A percentile compares a stretch with the other conserved stretches of the same genome.
phyloP scores from a whole-genome alignment of 1,139 yeast genomes.

The Magnusiomyces sp. region DNA sequence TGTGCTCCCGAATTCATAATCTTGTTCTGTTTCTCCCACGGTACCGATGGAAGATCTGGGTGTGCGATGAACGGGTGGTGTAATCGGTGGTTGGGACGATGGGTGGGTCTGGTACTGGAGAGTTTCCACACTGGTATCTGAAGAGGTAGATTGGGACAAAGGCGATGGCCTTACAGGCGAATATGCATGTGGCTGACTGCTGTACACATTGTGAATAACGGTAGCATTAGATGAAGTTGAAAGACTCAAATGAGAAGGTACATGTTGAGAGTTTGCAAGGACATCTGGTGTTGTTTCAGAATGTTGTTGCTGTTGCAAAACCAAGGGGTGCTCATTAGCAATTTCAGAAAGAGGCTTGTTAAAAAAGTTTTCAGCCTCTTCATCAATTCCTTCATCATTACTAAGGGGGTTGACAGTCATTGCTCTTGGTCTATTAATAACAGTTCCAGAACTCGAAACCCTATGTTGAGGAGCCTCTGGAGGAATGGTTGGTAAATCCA shows the following conservation, averaged over 20 bases:
- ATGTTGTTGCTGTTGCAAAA: neutral
- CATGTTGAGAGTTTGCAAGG: neutral
- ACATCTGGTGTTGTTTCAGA: neutral
- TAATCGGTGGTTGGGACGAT: neutral
- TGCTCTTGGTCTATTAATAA: neutral
- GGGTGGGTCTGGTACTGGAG: neutral
- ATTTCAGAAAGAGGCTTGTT: conserved; percentile 7
- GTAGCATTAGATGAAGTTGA: neutral
- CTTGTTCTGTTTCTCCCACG: neutral
- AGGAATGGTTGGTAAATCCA: conserved; percentile 10
- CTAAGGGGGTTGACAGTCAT: neutral
- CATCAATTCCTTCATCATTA: conserved; percentile 7
- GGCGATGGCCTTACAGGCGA: conserved; percentile 9
- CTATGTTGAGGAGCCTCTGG: conserved; percentile 9
- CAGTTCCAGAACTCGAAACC: neutral
- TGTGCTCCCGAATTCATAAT: neutral
- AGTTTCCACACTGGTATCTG: conserved; percentile 2
- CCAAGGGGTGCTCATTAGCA: too few relatives aligned
- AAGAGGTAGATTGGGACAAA: conserved; percentile 8
- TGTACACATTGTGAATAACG: neutral
- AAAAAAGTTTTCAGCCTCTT: conserved; percentile 9
- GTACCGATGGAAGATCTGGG: neutral
- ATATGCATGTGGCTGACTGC: conserved; percentile 1
- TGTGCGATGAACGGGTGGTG: neutral
- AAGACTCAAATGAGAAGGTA: neutral